Evolutionary conservation across 306 rosid genomes (phyloP).

Genomic region (Gillenia trifoliata): DNA sequence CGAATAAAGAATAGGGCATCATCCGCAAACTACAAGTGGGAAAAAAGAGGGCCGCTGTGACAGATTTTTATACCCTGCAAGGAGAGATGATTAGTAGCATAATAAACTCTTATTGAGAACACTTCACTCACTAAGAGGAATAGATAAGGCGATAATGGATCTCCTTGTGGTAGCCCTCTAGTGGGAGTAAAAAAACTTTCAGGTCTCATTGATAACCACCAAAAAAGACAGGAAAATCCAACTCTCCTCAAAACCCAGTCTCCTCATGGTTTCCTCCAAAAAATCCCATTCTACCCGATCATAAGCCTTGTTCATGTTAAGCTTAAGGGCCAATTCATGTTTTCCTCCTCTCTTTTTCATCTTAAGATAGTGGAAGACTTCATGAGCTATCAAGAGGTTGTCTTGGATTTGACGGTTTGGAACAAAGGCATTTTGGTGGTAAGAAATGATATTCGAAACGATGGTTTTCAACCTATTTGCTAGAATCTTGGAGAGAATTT

Average conservation of each 20-base stretch:
- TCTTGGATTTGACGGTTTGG: neutral
- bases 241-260: neutral
- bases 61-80: neutral
- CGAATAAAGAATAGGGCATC: neutral
- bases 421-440: neutral
- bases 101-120: neutral
- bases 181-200: neutral
- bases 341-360: neutral
- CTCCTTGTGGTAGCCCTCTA: neutral
- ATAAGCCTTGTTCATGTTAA: neutral
- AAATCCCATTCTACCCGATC: neutral
- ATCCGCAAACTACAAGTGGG: neutral
- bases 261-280: neutral
- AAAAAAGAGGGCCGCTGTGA: neutral
- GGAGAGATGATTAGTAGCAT: neutral
- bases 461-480: neutral
- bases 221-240: neutral
- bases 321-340: neutral
- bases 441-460: rapidly evolving
- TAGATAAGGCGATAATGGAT: neutral
- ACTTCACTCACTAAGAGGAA: neutral
- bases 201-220: neutral
- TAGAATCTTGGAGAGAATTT: neutral
- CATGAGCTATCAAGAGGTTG: neutral
- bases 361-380: neutral